A percentile compares a stretch with the other conserved stretches of the same genome.
phyloP scores from a whole-genome alignment of 768 basidiomycete genomes.

The Hydnomerulius pinastri region DNA sequence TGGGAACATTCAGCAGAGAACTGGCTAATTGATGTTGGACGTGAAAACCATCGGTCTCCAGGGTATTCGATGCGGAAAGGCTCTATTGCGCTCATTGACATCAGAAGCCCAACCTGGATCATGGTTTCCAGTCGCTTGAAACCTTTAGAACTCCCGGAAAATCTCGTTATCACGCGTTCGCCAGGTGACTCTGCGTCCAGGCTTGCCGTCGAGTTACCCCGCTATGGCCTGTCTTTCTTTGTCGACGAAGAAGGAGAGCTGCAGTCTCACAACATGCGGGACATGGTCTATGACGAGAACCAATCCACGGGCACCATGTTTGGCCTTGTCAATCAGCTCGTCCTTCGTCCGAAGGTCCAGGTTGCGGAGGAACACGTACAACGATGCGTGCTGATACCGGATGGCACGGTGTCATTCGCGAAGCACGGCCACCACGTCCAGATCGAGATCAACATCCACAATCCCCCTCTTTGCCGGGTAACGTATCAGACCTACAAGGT shows the following conservation, averaged over 20 bases:
- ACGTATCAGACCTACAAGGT: conserved; percentile 32
- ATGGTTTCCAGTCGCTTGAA: conserved; percentile 17
- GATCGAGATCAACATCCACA: conserved; percentile 10
- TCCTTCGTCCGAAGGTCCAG: conserved; percentile 36
- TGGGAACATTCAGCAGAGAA: conserved; percentile 16
- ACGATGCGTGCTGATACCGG: conserved; percentile 41
- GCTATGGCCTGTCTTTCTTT: too few species aligned
- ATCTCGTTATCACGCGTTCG: conserved; percentile 14
- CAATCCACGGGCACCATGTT: conserved; percentile 44
- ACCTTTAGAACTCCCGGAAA: conserved; percentile 9
- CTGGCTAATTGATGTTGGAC: conserved; percentile 10
- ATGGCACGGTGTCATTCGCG: conserved; percentile 26
- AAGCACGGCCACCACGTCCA: conserved; percentile 17
- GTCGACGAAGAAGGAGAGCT: too few species aligned
- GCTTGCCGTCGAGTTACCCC: conserved; percentile 38
- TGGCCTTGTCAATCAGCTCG: conserved; percentile 42
- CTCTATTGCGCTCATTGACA: conserved; percentile 13
- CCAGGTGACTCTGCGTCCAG: conserved; percentile 23
- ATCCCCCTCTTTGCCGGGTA: neutral
- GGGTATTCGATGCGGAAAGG: conserved; percentile 1
- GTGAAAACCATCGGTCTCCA: too few species aligned
- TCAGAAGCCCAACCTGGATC: conserved; percentile 13
- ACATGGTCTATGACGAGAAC: conserved; percentile 35
- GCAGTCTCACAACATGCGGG: too few species aligned
- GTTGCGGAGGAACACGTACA: conserved; percentile 2